phyloP scores from a whole-genome alignment of 1,284 basidiomycete species.

The Bjerkandera adusta region DNA sequence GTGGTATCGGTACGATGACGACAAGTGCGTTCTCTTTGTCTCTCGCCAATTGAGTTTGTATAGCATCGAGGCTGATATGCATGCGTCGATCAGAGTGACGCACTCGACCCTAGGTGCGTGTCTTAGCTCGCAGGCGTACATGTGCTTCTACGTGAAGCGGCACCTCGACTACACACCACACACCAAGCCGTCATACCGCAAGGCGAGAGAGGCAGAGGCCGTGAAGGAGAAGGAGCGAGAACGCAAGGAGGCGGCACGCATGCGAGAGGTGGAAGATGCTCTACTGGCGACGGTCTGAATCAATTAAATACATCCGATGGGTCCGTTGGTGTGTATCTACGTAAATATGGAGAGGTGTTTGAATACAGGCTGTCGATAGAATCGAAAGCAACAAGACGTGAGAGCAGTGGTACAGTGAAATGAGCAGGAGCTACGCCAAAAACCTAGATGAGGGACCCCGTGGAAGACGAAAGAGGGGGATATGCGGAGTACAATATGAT shows the following conservation, averaged over 20 bases:
- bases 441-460: conserved; percentile 2
- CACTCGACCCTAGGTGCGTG: conserved; percentile 66
- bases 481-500: background rate
- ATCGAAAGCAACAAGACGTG: background rate
- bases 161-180: conserved; percentile 79
- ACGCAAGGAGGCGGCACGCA: conserved; percentile 44
- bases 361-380: conserved; percentile 6
- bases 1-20: conserved; percentile 97
- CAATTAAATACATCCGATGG: background rate
- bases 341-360: background rate
- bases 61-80: background rate
- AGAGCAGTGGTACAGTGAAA: background rate
- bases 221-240: conserved; percentile 63
- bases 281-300: conserved; percentile 45
- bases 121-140: conserved; percentile 76
- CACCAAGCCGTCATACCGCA: conserved; percentile 66
- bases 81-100: conserved; percentile 54
- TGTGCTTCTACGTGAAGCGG: conserved; percentile 92
- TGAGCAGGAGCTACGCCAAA: background rate
- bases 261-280: conserved; percentile 63
- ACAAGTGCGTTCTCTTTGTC: conserved; percentile 59
- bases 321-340: conserved; percentile 2
- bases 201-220: conserved; percentile 65
- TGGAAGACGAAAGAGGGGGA: background rate
- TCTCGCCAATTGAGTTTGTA: background rate